phyloP scores from a whole-genome alignment of 2,329 filamentous ascomycete genomes.

The Fusarium neocosmosporiellum region DNA sequence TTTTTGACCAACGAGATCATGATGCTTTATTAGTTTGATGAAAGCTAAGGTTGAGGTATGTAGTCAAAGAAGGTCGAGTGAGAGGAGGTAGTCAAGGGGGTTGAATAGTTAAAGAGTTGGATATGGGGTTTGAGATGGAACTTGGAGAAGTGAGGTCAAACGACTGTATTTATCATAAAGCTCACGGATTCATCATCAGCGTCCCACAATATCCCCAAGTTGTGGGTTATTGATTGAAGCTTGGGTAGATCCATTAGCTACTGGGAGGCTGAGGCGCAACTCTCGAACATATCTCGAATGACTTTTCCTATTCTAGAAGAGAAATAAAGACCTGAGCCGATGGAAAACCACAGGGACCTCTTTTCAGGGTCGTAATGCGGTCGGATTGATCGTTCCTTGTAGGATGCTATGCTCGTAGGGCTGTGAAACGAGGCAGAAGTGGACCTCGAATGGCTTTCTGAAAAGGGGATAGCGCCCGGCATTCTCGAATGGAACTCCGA shows the following conservation, averaged over 20 bases:
- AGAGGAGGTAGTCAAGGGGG: background rate
- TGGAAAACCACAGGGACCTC: background rate
- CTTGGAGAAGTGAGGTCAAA: background rate
- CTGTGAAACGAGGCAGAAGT: conserved; percentile 18
- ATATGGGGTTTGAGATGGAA: background rate
- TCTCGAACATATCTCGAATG: conserved; percentile 31
- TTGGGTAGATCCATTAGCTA: background rate
- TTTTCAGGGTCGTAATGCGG: conserved; percentile 1
- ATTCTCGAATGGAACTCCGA: conserved; percentile 16
- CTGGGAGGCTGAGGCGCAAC: conserved; percentile 2
- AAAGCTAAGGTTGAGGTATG: background rate
- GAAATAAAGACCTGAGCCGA: conserved; percentile 6
- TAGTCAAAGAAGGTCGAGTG: background rate
- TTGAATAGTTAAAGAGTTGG: background rate
- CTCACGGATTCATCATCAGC: background rate
- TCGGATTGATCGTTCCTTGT: conserved; percentile 7
- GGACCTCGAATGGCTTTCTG: conserved; percentile 39
- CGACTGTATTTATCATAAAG: conserved; percentile 20
- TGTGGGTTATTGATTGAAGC: background rate
- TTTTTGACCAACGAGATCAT: conserved; percentile 32
- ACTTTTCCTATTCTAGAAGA: conserved; percentile 27
- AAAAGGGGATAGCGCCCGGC: conserved; percentile 15
- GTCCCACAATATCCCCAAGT: background rate
- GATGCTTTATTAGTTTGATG: background rate
- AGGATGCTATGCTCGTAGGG: conserved; percentile 25